Evolutionary conservation across 2,329 filamentous ascomycete species (phyloP).

Genomic region (Fusarium sp.): DNA sequence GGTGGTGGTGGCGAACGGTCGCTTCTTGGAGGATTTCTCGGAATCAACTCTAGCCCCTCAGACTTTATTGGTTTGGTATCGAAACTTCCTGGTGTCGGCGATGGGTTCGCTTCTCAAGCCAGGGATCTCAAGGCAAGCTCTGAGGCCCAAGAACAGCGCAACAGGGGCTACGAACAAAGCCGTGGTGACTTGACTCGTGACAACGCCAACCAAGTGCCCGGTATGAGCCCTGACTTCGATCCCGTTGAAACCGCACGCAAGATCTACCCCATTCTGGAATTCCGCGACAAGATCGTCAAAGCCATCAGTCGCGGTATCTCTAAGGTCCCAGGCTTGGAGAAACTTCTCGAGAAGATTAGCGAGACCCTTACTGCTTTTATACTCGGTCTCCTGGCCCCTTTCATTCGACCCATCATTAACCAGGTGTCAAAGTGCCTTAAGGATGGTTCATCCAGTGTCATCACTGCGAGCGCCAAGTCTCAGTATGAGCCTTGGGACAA

Average conservation of each 20-base stretch:
- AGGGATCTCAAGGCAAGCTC: conserved; percentile 71
- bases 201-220: conserved; percentile 74
- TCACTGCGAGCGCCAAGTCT: conserved; percentile 76
- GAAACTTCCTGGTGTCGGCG: conserved; percentile 79
- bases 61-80: conserved; percentile 80
- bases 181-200: conserved; percentile 56
- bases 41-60: conserved; percentile 54
- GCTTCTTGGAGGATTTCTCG: conserved; percentile 59
- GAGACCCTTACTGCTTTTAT: conserved; percentile 94
- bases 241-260: conserved; percentile 80
- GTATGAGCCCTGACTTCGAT: conserved; percentile 82
- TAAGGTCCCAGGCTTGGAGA: conserved; percentile 91
- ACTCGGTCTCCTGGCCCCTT: conserved; percentile 89
- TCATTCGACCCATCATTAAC: conserved; percentile 91
- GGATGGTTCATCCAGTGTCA: conserved; percentile 81
- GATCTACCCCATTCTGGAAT: conserved; percentile 95
- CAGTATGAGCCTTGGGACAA: conserved; percentile 87
- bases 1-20: conserved; percentile 51
- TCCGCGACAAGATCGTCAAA: conserved; percentile 93
- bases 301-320: conserved; percentile 86
- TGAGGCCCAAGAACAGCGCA: conserved; percentile 73
- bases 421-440: conserved; percentile 88
- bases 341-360: conserved; percentile 91
- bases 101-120: conserved; percentile 76
- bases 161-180: conserved; percentile 53